Evolutionary conservation across 768 basidiomycete species (phyloP), one percentile per base, ranked within the genome.

Genomic region (Boletellus sp.): DNA sequence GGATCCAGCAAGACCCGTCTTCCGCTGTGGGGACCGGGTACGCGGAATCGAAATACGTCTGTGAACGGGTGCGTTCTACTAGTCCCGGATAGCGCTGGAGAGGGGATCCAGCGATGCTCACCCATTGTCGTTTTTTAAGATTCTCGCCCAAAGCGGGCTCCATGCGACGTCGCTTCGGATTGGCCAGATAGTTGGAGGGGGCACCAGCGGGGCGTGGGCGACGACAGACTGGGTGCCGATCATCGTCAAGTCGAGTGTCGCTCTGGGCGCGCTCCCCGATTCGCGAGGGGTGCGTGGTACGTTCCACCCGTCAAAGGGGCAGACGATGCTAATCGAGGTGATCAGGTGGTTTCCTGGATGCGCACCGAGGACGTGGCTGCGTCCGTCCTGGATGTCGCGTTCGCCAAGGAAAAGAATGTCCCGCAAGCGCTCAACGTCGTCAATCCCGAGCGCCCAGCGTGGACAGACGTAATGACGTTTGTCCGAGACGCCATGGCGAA

Each of bases 401-500:
- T 71, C 39, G 36, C 56, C 31, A 45, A 58, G 7, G 39, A 28
- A 28, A 28, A 8, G 28, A 10, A 45, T 10, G 50, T 49, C 0
- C 66, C 69, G 2, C 47, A 51, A 20, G 62, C 62, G 4, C 51
- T 71, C 24, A 73, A 76, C 54, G 43, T 74, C 12, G 70, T 71
- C 2, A 72, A 74, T 58, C 73, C 74, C 1, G 61, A 58, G 11
- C 67, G 69, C 2, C 52, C 70, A 11, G 23, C 59, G 2, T 75
- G 72, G 65, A 45, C 50, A 15, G 45, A 41, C 6, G 35, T 72
- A 15, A 58, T 73, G 19, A 34, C 54, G 15, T 48, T 42, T 23
- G 48, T 73, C 16, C 56, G 57, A 24, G 54, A 51, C 16, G 53
- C 56, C 0, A 40, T 64, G 3, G 20, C 56, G 26, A 43, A 62